Base-by-base conservation (phyloP, 1,139 yeast genomes). In the Magnusiomyces magnusii region DNA sequence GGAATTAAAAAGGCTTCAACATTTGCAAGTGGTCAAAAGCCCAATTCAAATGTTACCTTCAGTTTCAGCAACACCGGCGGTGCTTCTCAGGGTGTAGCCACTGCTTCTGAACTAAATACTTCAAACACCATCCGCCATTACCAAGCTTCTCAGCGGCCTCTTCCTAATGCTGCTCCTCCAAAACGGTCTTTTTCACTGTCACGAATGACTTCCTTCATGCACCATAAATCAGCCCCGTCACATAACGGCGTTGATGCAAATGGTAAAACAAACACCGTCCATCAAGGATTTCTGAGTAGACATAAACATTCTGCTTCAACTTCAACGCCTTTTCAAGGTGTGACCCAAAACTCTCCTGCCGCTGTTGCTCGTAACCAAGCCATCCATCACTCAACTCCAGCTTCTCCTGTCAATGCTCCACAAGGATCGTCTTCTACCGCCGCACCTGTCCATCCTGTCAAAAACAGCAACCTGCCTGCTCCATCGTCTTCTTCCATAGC, bases 81-180 rank as follows among this genome's bases (percentile, higher is more conserved):
- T 19, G 47, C 56, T 2, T 34, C n/a, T 27, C 51, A 44, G 24
- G 53, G 36, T 3, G 31, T 60, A 19, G 58, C 58, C 23, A 60
- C 62, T 39, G 39, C 60, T 9, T 53, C 58, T 19, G 62, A 60
- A 27, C 52, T 60, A 17, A 54, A 51, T 17, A 17, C 31, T 25
- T 56, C 60, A 2, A 28, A 59, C n/a, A 57, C 52, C n/a, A 51
- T 60, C 21, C 55, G 56, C 17, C 41, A 54, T 19, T 60, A 60
- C 36, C 58, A 57, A 17, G 58, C 60, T 27, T 53, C 57, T 21
- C 60, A 57, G 27, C 57, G 62, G 3, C 62, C 62, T 21, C 58
- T 54, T 31, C 44, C 62, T 10, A 27, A 36, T 5, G 25, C 51
- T 17, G 36, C 47, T 21, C 41, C 36, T 2, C 47, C 55, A 7